Evolutionary conservation across 2,329 filamentous ascomycete species (phyloP), one percentile per base, ranked within the genome.

Genomic region (Cryphonectria carpinicola): DNA sequence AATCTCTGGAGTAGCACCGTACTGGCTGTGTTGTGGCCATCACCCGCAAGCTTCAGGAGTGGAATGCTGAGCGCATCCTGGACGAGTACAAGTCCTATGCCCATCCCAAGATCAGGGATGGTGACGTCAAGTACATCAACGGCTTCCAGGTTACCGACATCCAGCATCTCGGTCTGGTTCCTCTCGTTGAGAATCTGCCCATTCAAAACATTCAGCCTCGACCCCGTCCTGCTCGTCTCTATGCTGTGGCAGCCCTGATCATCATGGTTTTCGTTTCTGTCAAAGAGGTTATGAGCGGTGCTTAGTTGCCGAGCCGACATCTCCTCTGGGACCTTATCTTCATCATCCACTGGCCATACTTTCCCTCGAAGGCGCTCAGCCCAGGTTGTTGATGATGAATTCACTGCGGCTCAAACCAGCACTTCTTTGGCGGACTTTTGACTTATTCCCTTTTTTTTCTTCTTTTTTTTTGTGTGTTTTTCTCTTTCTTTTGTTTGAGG

Each of bases 1-100:
- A 41, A 76, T 65, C 19, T 52, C 4, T 3, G 11, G 3, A 65
- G 39, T 72, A 93, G 87, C 95, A 98, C 78, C 92, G 95, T 70
- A 97, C 95, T 25, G 95, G 95, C 32, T 97, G 94, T 77, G 91
- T 96, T n/a, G 87, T 95, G 65, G 95, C 90, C 25, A 90, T 92
- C 70, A 86, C 97, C 73, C 90, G 94, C 73, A 93, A 92, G 78
- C 81, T 93, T 17, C 87, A 89, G 19, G 89, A 92, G 19, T 93
- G 92, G 90, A 83, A 89, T 25, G 79, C 89, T 1, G 79, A 86
- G 1, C 82, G 84, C 22, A 88, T 93, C 49, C 80, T 96, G 49
- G 84, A 88, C 66, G 95, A 98, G 80, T 97, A 97, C 82, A 84
- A 85, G 73, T 82, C 83, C 1, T 95, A 90, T 75, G 89, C 89